Evolutionary conservation across 352 stramenopile species (phyloP).

Genomic region (Sclerospora graminicola): DNA sequence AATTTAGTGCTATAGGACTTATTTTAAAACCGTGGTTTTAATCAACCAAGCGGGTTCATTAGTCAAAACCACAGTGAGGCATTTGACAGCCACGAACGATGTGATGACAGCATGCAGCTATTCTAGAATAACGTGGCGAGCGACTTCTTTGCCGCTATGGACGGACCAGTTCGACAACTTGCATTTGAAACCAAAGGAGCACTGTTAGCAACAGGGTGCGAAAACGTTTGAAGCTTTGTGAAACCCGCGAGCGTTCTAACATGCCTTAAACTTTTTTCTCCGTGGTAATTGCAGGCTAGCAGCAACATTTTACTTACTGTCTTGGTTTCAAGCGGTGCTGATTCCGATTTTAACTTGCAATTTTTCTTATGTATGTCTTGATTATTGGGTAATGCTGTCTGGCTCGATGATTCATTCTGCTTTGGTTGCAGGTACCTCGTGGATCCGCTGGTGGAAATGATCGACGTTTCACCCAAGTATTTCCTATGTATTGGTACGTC

Average conservation of each 20-base stretch:
- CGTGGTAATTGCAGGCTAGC: conserved; percentile 31
- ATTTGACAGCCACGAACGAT: conserved; percentile 9
- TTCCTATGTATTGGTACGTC: conserved; percentile 83
- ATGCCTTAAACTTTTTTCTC: neutral
- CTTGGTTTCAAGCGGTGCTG: conserved; percentile 79
- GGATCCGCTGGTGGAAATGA: conserved; percentile 78
- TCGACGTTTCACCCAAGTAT: conserved; percentile 81
- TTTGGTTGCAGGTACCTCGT: conserved; percentile 50
- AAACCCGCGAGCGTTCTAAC: neutral
- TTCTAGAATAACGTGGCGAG: conserved; percentile 44
- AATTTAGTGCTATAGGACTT: too few species aligned
- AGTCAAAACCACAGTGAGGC: too few species aligned
- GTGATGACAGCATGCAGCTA: conserved; percentile 10
- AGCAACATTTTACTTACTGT: conserved; percentile 69
- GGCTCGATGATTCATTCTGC: neutral
- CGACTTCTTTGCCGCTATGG: conserved; percentile 56
- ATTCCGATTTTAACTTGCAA: conserved; percentile 81
- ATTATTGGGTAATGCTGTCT: neutral
- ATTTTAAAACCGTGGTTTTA: too few species aligned
- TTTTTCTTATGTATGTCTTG: conserved; percentile 73
- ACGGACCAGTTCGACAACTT: too few species aligned
- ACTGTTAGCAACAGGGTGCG: too few species aligned
- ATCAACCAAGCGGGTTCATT: too few species aligned
- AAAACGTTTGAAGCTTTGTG: too few species aligned
- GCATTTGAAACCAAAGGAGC: too few species aligned